Evolutionary conservation across 2,329 filamentous ascomycete genomes (phyloP).

Genomic region (Fragosphaeria purpurea): DNA sequence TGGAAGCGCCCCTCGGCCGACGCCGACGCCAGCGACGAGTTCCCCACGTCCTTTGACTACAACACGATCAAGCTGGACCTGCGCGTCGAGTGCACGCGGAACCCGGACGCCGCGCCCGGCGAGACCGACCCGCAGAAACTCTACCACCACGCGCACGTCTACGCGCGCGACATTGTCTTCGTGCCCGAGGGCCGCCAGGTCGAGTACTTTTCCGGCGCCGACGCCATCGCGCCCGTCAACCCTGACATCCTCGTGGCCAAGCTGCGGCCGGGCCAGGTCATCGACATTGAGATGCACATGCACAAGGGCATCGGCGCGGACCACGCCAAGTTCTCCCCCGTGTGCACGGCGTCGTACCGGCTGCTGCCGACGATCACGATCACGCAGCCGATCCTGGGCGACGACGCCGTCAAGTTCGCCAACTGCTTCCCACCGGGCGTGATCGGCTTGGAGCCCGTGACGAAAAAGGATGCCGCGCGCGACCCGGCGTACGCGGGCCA

Average conservation of each 20-base stretch:
- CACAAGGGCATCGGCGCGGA: constrained; percentile 90
- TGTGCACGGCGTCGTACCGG: constrained; percentile 88
- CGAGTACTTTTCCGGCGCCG: constrained; percentile 56
- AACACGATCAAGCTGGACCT: constrained; percentile 80
- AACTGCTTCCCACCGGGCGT: constrained; percentile 85
- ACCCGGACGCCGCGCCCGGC: constrained; percentile 56
- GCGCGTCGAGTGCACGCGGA: constrained; percentile 70
- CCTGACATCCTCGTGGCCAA: constrained; percentile 93
- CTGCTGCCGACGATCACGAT: constrained; percentile 85
- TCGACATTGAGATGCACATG: constrained; percentile 83
- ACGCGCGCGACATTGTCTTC: constrained; percentile 69
- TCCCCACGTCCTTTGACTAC: constrained; percentile 57
- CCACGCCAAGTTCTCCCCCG: constrained; percentile 94
- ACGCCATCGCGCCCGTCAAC: constrained; percentile 66
- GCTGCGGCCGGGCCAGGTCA: constrained; percentile 78
- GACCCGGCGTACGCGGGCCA: constrained; percentile 62
- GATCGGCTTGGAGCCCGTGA: constrained; percentile 67
- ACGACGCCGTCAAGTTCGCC: constrained; percentile 80
- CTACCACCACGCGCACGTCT: constrained; percentile 77
- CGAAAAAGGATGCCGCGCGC: constrained; percentile 51
- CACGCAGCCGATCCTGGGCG: constrained; percentile 68
- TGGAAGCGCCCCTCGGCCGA: constrained; percentile 59
- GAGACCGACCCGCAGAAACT: constrained; percentile 76
- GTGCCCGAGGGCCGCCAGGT: constrained; percentile 63
- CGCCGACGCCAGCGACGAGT: constrained; percentile 31